These are phyloP conservation scores for Cladophialophora chaetospira DNA, from an alignment of 2,329 filamentous ascomycete species.

Conservation along the genomic window DNA sequence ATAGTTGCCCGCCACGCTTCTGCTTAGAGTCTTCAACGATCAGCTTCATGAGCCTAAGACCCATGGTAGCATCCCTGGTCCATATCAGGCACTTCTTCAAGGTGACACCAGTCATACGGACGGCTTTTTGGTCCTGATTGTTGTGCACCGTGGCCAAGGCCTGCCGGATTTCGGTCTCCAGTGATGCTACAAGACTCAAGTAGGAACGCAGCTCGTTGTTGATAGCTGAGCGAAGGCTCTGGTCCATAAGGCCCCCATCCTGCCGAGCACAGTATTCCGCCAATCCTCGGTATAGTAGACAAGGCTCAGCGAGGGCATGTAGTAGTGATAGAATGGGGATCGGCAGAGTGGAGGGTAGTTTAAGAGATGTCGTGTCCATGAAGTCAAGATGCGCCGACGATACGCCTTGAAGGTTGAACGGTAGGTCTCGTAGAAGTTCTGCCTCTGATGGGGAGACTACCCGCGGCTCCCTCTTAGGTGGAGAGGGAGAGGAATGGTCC, in stretches of 20 bases:
- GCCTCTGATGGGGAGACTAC: constrained; percentile 59
- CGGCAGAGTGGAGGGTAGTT: constrained; percentile 76
- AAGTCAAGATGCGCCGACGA: constrained; percentile 86
- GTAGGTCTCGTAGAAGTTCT: constrained; percentile 73
- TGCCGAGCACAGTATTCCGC: constrained; percentile 79
- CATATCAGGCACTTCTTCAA: constrained; percentile 94
- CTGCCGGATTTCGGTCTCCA: constrained; percentile 88
- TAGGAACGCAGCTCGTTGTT: constrained; percentile 84
- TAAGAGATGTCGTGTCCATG: constrained; percentile 66
- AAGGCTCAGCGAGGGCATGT: constrained; percentile 88
- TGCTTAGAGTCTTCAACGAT: constrained; percentile 86
- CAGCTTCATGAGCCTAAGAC: constrained; percentile 84
- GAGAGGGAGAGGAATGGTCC: constrained; percentile 2
- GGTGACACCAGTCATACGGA: constrained; percentile 87
- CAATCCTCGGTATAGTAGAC: constrained; percentile 82
- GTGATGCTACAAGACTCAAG: constrained; percentile 81
- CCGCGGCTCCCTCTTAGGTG: constrained; percentile 12
- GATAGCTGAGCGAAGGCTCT: constrained; percentile 88
- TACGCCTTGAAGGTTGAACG: constrained; percentile 89
- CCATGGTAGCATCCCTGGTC: constrained; percentile 97
- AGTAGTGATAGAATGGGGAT: constrained; percentile 82
- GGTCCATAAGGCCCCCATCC: constrained; percentile 81
- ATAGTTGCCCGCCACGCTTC: constrained; percentile 85
- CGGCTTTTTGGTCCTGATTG: constrained; percentile 65
- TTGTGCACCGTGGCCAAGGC: constrained; percentile 72